These are phyloP conservation scores for Coniochaeta hoffmannii DNA, from an alignment of 2,329 filamentous ascomycete species.

Conservation along the genomic window DNA sequence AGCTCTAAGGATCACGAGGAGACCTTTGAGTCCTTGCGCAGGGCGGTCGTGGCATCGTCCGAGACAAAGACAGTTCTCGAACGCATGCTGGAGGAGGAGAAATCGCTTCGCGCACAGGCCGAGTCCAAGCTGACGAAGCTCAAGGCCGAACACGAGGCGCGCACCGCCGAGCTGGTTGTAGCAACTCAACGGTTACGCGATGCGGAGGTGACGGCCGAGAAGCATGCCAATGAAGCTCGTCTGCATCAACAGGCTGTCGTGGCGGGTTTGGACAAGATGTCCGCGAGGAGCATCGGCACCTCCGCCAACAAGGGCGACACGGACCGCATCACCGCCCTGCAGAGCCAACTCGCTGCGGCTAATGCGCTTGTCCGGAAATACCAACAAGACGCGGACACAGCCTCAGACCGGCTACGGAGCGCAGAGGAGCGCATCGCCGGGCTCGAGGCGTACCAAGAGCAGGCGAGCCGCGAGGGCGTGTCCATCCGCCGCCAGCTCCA, in stretches of 20 bases:
- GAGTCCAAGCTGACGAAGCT: conserved; percentile 72
- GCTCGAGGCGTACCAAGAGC: conserved; percentile 93
- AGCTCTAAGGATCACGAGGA: conserved; percentile 61
- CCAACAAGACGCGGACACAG: conserved; percentile 77
- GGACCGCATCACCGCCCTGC: conserved; percentile 65
- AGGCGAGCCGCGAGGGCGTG: conserved; percentile 88
- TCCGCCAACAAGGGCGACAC: conserved; percentile 39
- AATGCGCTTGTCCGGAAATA: conserved; percentile 80
- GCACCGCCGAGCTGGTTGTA: conserved; percentile 68
- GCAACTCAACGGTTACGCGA: conserved; percentile 70
- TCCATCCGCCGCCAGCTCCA: conserved; percentile 87
- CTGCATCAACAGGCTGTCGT: conserved; percentile 79
- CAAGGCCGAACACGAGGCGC: conserved; percentile 75
- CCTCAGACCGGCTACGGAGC: conserved; percentile 80
- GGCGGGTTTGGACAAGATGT: conserved; percentile 70
- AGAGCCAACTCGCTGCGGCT: conserved; percentile 71
- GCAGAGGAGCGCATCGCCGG: conserved; percentile 97
- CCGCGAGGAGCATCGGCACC: conserved; percentile 42
- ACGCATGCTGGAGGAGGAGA: conserved; percentile 76
- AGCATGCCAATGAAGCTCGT: conserved; percentile 78
- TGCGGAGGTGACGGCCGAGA: conserved; percentile 81
- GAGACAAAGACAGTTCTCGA: conserved; percentile 73
- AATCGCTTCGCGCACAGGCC: conserved; percentile 62
- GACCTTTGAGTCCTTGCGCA: conserved; percentile 67
- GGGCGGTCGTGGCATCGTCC: conserved; percentile 70